Evolutionary conservation across 768 basidiomycete genomes (phyloP).

Genomic region (Coprinopsis sp.): DNA sequence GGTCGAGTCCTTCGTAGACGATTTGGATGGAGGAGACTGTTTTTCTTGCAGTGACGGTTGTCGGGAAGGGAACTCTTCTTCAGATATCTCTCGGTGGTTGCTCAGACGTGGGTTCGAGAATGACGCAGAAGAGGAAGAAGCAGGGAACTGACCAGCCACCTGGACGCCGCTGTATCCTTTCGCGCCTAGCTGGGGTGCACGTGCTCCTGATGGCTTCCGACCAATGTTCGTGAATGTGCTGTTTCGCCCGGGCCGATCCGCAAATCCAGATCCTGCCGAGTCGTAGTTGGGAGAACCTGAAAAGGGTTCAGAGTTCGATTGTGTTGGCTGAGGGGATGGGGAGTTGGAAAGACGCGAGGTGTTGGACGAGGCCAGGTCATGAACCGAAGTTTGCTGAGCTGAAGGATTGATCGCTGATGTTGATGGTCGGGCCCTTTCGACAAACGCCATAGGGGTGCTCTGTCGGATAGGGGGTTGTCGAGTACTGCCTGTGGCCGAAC

Average conservation of each 20-base stretch:
- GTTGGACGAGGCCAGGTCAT: neutral
- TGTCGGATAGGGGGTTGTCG: conserved; percentile 28
- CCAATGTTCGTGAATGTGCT: conserved; percentile 41
- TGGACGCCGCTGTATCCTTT: conserved; percentile 34
- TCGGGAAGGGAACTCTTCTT: conserved; percentile 20
- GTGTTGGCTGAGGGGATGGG: conserved; percentile 11
- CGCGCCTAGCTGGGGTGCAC: conserved; percentile 51
- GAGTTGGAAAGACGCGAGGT: conserved; percentile 7
- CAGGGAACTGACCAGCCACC: conserved; percentile 22
- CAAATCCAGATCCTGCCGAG: neutral
- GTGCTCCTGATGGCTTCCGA: conserved; percentile 81
- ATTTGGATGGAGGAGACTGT: conserved; percentile 9
- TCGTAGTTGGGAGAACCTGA: neutral
- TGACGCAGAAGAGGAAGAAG: conserved; percentile 25
- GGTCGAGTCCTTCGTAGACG: conserved; percentile 11
- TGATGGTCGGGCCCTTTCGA: conserved; percentile 19
- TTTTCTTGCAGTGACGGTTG: conserved; percentile 10
- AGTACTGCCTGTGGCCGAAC: conserved; percentile 11
- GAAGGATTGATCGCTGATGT: conserved; percentile 16
- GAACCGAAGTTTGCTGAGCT: conserved; percentile 2
- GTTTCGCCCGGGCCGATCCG: conserved; percentile 5
- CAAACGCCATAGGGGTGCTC: conserved; percentile 36
- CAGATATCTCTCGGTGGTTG: conserved; percentile 26
- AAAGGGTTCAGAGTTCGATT: conserved; percentile 27
- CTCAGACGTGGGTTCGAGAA: conserved; percentile 22